Percentiles rank a stretch among this genome's conserved stretches.
These are phyloP conservation scores for Xylariaceae sp. DNA, from an alignment of 2,329 filamentous ascomycete genomes.

Conservation along the genomic window DNA sequence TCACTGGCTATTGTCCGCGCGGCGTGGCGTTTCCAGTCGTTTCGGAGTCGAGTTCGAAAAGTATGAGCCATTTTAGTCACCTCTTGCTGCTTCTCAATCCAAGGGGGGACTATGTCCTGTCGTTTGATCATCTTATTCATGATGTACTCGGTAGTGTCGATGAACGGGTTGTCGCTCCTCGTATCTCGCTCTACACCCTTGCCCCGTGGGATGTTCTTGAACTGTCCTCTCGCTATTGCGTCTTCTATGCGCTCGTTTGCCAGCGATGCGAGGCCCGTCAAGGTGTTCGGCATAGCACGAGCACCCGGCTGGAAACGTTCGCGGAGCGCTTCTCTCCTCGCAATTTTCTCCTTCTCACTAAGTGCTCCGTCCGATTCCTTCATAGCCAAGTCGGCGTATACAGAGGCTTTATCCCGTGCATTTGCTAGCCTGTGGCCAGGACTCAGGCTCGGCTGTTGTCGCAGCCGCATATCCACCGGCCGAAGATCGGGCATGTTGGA, in stretches of 20 bases:
- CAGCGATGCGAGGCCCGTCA: slow-evolving; percentile 74
- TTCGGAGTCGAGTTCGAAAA: slow-evolving; percentile 71
- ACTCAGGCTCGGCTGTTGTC: slow-evolving; percentile 37
- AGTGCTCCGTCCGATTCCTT: slow-evolving; percentile 51
- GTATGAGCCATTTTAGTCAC: slow-evolving; percentile 62
- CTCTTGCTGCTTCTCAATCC: slow-evolving; percentile 99
- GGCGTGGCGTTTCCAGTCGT: slow-evolving; percentile 81
- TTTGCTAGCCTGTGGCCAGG: slow-evolving; percentile 47
- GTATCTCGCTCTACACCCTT: slow-evolving; percentile 77
- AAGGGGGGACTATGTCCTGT: slow-evolving; percentile 91
- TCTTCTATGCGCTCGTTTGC: slow-evolving; percentile 91
- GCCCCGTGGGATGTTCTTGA: slow-evolving; percentile 76
- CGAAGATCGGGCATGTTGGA: slow-evolving; percentile 41
- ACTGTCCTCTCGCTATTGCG: slow-evolving; percentile 86
- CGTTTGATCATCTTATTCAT: slow-evolving; percentile 98
- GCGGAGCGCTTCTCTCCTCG: slow-evolving; percentile 66
- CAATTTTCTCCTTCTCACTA: slow-evolving; percentile 67
- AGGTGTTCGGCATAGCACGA: slow-evolving; percentile 67
- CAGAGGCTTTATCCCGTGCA: slow-evolving; percentile 55
- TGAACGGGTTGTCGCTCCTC: slow-evolving; percentile 78
- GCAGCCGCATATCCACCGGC: slow-evolving; percentile 51
- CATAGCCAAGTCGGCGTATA: slow-evolving; percentile 47
- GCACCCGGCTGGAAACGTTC: slow-evolving; percentile 75
- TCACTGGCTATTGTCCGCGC: slow-evolving; percentile 71
- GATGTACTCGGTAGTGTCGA: slow-evolving; percentile 95